phyloP scores from a whole-genome alignment of 2,329 filamentous ascomycete species.

The Phialocephala sp. region DNA sequence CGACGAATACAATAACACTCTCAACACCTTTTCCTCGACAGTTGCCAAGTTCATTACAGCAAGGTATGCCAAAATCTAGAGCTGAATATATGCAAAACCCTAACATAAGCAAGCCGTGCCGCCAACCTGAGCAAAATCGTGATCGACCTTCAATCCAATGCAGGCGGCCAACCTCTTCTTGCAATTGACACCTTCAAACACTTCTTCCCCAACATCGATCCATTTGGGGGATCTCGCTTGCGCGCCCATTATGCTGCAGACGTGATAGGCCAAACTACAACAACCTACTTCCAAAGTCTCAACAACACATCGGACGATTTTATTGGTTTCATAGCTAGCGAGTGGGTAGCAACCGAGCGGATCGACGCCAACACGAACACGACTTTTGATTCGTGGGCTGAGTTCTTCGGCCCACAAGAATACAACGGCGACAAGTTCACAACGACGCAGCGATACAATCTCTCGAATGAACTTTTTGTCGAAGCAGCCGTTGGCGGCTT shows the following conservation, averaged over 20 bases:
- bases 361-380: slow-evolving; percentile 30
- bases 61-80: slow-evolving; percentile 35
- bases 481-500: neutral
- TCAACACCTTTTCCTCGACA: neutral
- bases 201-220: slow-evolving; percentile 41
- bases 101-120: too few relatives aligned
- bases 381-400: slow-evolving; percentile 33
- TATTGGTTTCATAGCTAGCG: slow-evolving; percentile 22
- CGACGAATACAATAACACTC: slow-evolving; percentile 36
- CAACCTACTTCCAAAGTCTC: neutral
- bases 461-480: slow-evolving; percentile 29
- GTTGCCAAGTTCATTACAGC: slow-evolving; percentile 48
- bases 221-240: slow-evolving; percentile 31
- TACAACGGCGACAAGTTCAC: slow-evolving; percentile 31
- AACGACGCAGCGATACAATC: slow-evolving; percentile 13
- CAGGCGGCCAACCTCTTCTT: slow-evolving; percentile 61
- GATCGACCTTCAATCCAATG: slow-evolving; percentile 63
- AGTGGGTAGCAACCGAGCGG: slow-evolving; percentile 31
- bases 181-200: slow-evolving; percentile 65
- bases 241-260: slow-evolving; percentile 29
- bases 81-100: too few relatives aligned
- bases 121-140: slow-evolving; percentile 64
- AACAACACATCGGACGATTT: slow-evolving; percentile 3
- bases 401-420: slow-evolving; percentile 29
- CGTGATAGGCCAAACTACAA: neutral